A percentile compares a stretch with the other conserved stretches of the same genome.
Evolutionary conservation across 73 alveolate genomes (phyloP).

Genomic region (Paramecium caudatum): DNA sequence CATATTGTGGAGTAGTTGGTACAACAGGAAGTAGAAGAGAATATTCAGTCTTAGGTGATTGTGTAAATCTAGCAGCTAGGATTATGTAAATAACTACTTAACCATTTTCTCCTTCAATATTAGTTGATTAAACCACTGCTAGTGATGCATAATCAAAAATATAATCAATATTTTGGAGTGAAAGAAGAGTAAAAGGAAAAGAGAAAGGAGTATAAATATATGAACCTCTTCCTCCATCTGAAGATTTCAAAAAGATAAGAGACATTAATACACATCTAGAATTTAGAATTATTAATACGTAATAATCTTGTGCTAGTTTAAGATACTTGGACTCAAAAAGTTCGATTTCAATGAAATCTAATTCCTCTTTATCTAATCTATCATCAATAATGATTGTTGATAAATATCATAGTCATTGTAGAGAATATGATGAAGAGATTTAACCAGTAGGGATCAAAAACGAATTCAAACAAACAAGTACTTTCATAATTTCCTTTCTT

Average conservation of each 20-base stretch:
- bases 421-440: constrained; percentile 14
- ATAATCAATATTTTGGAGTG: constrained; percentile 66
- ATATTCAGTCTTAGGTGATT: constrained; percentile 95
- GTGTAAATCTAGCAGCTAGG: constrained; percentile 95
- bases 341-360: background rate
- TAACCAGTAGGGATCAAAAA: background rate
- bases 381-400: background rate
- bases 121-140: constrained; percentile 46
- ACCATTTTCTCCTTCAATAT: constrained; percentile 17
- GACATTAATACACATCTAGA: constrained; percentile 36
- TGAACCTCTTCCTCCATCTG: constrained; percentile 26
- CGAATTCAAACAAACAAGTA: background rate
- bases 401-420: constrained; percentile 8
- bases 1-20: constrained; percentile 96
- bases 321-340: background rate
- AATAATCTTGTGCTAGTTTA: background rate
- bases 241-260: constrained; percentile 28
- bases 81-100: constrained; percentile 81
- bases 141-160: constrained; percentile 46
- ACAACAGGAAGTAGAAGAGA: constrained; percentile 95
- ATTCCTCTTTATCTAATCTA: background rate
- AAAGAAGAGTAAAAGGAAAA: constrained; percentile 70
- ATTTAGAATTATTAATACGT: background rate
- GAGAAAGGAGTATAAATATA: constrained; percentile 33
- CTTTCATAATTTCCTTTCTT: constrained; percentile 2